Percentiles rank a stretch among this genome's conserved stretches.
Conservation (phyloP, 2,329 filamentous ascomycete genomes). For the Thermochaetoides dissita region DNA sequence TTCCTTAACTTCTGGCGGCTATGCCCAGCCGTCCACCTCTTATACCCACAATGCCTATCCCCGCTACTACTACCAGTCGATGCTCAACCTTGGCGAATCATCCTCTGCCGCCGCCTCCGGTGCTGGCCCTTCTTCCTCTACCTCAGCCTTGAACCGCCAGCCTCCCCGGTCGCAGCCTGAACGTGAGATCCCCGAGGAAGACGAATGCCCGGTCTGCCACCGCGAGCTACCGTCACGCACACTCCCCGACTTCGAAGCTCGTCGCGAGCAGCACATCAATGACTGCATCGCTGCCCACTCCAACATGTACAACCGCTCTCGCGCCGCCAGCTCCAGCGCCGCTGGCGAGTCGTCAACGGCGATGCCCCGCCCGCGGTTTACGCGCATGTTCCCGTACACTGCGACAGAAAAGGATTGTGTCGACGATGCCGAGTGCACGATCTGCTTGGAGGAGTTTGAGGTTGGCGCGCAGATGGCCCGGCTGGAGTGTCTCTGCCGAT, state of each 20-base stretch:
- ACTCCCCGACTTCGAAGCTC: conserved; percentile 37
- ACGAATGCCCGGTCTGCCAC: conserved; percentile 68
- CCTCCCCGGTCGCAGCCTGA: too few species aligned
- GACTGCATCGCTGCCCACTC: conserved; percentile 39
- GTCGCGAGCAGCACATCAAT: conserved; percentile 45
- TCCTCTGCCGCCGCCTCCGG: conserved; percentile 17
- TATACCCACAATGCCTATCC: conserved; percentile 10
- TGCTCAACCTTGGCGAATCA: conserved; percentile 20
- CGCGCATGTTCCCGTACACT: conserved; percentile 48
- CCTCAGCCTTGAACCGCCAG: conserved; percentile 5
- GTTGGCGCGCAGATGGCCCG: conserved; percentile 50
- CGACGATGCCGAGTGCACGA: conserved; percentile 54
- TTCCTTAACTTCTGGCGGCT: conserved; percentile 14
- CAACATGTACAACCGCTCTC: conserved; percentile 29
- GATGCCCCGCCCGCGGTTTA: conserved; percentile 27
- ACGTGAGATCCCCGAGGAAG: conserved; percentile 50
- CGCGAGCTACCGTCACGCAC: conserved; percentile 48
- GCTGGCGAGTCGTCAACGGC: conserved; percentile 20
- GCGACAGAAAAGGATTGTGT: conserved; percentile 56
- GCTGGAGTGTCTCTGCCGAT: conserved; percentile 52
- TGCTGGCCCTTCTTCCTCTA: conserved; percentile 16
- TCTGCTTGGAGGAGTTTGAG: conserved; percentile 53
- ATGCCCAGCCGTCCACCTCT: conserved; percentile 16
- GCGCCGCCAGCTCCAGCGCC: conserved; percentile 12
- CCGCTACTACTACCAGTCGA: conserved; percentile 15